These are phyloP conservation scores for Agaricus sinodeliciosus DNA, from an alignment of 768 basidiomycete species.

Conservation along the genomic window DNA sequence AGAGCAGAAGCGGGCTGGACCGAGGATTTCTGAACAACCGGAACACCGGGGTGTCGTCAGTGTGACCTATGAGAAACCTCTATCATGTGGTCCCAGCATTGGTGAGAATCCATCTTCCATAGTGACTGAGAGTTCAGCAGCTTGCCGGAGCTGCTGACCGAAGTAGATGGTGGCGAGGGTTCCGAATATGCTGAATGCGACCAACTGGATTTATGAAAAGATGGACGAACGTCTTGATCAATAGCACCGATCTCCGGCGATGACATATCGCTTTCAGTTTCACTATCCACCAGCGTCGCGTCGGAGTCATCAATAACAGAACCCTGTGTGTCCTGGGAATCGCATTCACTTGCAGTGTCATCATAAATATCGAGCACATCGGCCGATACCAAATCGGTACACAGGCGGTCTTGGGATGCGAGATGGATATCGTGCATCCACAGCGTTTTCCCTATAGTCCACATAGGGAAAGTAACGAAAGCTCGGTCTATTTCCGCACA, in stretches of 20 bases:
- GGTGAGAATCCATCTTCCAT: conserved; percentile 47
- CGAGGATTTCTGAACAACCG: not conserved
- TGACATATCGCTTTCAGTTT: conserved; percentile 27
- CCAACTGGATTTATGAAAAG: conserved; percentile 2
- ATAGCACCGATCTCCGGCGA: not conserved
- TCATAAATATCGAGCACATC: conserved; percentile 8
- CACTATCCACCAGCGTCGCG: conserved; percentile 48
- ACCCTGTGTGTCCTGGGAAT: conserved; percentile 22
- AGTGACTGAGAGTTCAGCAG: conserved; percentile 5
- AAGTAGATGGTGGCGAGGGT: conserved; percentile 7
- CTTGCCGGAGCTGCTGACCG: conserved; percentile 10
- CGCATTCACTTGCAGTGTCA: conserved; percentile 21
- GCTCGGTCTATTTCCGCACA: conserved; percentile 50
- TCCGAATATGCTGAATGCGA: conserved; percentile 4
- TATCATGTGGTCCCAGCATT: conserved; percentile 46
- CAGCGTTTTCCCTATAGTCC: conserved; percentile 63
- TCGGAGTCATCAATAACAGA: conserved; percentile 44
- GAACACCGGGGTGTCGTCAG: not conserved
- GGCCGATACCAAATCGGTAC: not conserved
- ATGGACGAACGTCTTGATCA: not conserved
- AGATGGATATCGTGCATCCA: conserved; percentile 56
- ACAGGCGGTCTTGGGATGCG: conserved; percentile 15
- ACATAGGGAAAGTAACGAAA: conserved; percentile 49
- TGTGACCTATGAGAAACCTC: conserved; percentile 29
- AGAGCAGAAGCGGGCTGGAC: not conserved